Evolutionary conservation across 129 eudicot genomes (phyloP).

Genomic region (Flaveria robusta): DNA sequence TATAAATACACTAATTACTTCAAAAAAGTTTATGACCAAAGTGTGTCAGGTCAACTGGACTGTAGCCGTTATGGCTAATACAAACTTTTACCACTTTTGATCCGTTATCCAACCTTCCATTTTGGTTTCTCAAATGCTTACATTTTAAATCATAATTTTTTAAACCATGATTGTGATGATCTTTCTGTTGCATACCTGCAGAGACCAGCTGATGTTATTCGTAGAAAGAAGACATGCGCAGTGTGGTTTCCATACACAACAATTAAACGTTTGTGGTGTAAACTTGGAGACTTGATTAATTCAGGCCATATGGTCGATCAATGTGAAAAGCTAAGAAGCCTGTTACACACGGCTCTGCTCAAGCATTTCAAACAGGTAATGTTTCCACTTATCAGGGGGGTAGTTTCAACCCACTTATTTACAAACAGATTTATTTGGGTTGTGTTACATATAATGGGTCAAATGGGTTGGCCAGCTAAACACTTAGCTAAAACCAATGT

Average conservation of each 20-base stretch:
- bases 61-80: neutral
- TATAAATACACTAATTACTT: neutral
- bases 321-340: conserved; percentile 73
- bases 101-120: neutral
- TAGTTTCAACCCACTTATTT: too few relatives aligned
- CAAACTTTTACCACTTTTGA: neutral
- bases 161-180: neutral
- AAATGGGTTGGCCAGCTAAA: neutral
- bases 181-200: conserved; percentile 35
- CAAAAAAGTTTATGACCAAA: neutral
- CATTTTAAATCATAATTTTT: neutral
- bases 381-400: neutral
- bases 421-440: neutral
- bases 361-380: conserved; percentile 79
- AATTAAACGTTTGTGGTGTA: conserved; percentile 82
- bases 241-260: conserved; percentile 95
- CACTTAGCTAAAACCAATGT: too few relatives aligned
- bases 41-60: neutral
- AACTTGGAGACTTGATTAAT: conserved; percentile 65
- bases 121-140: neutral
- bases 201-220: conserved; percentile 80
- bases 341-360: conserved; percentile 61
- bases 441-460: neutral
- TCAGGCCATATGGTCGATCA: conserved; percentile 78
- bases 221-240: conserved; percentile 70